These are phyloP conservation scores for Penstemon davidsonii DNA, from an alignment of 257 asterid species.

Conservation along the genomic window DNA sequence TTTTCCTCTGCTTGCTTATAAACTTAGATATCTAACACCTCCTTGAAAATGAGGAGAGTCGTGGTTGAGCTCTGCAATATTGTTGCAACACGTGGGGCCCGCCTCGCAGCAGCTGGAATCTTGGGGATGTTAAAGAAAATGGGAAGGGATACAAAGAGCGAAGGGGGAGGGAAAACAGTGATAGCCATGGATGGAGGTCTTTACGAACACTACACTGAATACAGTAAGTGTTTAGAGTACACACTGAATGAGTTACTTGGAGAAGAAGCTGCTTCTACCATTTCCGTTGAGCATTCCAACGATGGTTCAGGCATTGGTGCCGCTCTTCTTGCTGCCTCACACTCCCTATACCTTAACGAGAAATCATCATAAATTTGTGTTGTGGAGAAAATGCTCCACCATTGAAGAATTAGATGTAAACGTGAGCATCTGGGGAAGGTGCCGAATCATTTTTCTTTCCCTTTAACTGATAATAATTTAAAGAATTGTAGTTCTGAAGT, in stretches of 20 bases:
- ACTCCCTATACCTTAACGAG: constrained; percentile 56
- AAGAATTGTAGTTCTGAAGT: neutral
- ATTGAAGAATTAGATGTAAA: too few relatives aligned
- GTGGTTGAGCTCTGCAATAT: constrained; percentile 76
- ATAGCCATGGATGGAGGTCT: constrained; percentile 89
- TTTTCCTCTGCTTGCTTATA: too few relatives aligned
- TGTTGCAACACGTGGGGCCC: constrained; percentile 83
- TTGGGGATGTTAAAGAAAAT: constrained; percentile 67
- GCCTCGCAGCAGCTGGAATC: constrained; percentile 81
- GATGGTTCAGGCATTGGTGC: constrained; percentile 97
- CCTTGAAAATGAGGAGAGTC: constrained; percentile 57
- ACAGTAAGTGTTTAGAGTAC: constrained; percentile 63
- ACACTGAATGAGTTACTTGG: constrained; percentile 60
- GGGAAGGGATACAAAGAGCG: constrained; percentile 59
- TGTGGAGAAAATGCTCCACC: too few relatives aligned
- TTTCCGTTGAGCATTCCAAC: constrained; percentile 62
- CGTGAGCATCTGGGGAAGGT: neutral
- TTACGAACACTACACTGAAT: constrained; percentile 70
- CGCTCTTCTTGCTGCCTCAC: constrained; percentile 83
- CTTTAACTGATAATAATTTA: constrained; percentile 3
- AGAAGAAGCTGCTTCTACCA: constrained; percentile 35
- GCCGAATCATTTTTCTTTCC: neutral
- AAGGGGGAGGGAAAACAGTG: constrained; percentile 46
- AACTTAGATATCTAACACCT: constrained; percentile 58
- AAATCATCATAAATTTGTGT: neutral